Evolutionary conservation across 345 rosid genomes (phyloP).

Genomic region (Populus euphratica): DNA sequence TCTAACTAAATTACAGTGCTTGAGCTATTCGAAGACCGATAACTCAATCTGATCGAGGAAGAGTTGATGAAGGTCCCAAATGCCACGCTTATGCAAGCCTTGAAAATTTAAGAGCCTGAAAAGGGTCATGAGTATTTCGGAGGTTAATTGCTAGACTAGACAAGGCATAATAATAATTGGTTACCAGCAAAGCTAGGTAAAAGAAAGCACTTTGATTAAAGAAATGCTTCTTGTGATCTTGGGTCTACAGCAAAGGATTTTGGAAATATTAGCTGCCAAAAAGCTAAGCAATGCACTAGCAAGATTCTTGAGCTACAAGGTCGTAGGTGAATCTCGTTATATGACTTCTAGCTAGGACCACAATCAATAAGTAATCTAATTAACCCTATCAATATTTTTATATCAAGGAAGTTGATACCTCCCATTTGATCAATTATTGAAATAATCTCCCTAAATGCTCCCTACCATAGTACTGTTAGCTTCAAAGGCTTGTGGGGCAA

Average conservation of each 20-base stretch:
- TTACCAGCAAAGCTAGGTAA: constrained; percentile 1
- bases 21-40: not conserved
- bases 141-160: not conserved
- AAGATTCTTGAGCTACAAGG: not conserved
- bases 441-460: constrained; percentile 1
- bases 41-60: constrained; percentile 16
- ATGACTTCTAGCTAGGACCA: not conserved
- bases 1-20: constrained; percentile 24
- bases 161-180: constrained; percentile 5
- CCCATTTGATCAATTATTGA: constrained; percentile 12
- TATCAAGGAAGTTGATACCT: not conserved
- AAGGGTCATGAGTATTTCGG: not conserved
- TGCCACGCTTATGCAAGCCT: constrained; percentile 9
- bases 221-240: constrained; percentile 3
- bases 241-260: not conserved
- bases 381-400: not conserved
- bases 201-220: constrained; percentile 14
- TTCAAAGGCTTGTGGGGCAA: constrained; percentile 24
- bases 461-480: not conserved
- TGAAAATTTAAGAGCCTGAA: constrained; percentile 31
- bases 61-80: constrained; percentile 15
- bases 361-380: not conserved
- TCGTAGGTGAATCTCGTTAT: not conserved
- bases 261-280: not conserved
- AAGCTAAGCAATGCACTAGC: not conserved